Base-by-base conservation (phyloP, 73 alveolate species). In the Uronychia binucleata region DNA sequence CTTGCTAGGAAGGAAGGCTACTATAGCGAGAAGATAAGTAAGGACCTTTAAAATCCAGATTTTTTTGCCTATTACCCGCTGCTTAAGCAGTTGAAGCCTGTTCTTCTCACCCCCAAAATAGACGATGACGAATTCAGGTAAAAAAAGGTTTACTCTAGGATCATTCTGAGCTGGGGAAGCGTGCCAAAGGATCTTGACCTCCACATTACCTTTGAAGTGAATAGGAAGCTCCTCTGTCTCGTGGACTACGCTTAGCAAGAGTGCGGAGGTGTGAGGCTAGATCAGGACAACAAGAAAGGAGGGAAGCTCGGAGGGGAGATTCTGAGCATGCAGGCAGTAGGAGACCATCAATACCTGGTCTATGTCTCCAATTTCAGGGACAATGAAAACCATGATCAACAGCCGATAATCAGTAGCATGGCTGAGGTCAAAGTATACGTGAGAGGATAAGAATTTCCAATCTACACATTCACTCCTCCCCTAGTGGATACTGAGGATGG, bases 81-180 rank as follows among this genome's bases (percentile, higher is more conserved):
- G 19, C 5, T 46, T 5, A 46, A 5, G 19, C 67, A 46, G 19
- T 46, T 46, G 67, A 46, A 19, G 19, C 67, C 67, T 19, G 19
- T 46, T 46, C n/a, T 19, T 11, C 5, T 46, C n/a, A 46, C 67
- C 5, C 5, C n/a, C n/a, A 46, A 11, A 19, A 19, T 46, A 11
- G 67, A 46, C 19, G 67, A 46, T 11, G 19, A 46, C 19, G 5
- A 46, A 46, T 46, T 46, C 67, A 46, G 67, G 67, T 46, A 46
- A 46, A 19, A 11, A 11, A 11, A 19, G 67, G 5, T 19, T 46
- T 46, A 11, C 5, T 19, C 5, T 19, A 46, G 67, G 67, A 11
- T 85, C n/a, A 86, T 85, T 0, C 58, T 85, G 46, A 85, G 86
- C 1, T 85, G 91, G 91, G 91, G 91, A 1, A 30, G 77, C 26